Evolutionary conservation across 768 basidiomycete species (phyloP), one percentile per base, ranked within the genome.

Genomic region (Tulasnella sp.): DNA sequence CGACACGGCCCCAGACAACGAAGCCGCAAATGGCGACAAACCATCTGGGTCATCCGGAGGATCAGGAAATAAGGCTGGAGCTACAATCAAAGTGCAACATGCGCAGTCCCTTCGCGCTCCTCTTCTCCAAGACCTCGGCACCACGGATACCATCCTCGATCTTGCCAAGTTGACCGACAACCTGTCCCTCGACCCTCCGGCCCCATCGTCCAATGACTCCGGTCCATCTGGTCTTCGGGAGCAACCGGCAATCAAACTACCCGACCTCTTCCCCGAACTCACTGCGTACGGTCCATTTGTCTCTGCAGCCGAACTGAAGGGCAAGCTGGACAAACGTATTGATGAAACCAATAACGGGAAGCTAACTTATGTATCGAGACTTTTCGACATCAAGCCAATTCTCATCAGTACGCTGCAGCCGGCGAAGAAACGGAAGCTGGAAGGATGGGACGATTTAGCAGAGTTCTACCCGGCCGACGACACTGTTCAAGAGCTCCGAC

Each of bases 321-420:
- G 87, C 49, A 91, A 88, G 76, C 87, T 86, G 72, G 91, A 89
- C 79, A 86, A 86, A 70, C 86, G 97, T 38, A 80, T 88, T 0
- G 97, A 99, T 79, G 95, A 96, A 72, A 88, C 90, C 9, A 79
- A 77, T 19, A 90, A 89, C 76, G 89, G 90, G 38, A 93, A 91
- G 78, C 84, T 98, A 36, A 88, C 89, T 34, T 91, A 93, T 36
- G 87, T 90, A 67, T 90, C 90, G 34, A 85, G 87, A 76, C 91
- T 97, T 81, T 93, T 97, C 91, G 85, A 89, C 74, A 84, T 86
- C 42, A 93, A 92, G 81, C 94, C 95, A 1, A 91, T 94, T 1
- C 87, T 99, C 36, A 85, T 98, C 40, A 91, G 94, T 12, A 88
- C 95, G 67, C 84, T 99, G 42, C 87, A 94, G 78, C 97, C 97